Conservation (phyloP, 164 flowering plant genomes). For the Chimonanthus salicifolius region DNA sequence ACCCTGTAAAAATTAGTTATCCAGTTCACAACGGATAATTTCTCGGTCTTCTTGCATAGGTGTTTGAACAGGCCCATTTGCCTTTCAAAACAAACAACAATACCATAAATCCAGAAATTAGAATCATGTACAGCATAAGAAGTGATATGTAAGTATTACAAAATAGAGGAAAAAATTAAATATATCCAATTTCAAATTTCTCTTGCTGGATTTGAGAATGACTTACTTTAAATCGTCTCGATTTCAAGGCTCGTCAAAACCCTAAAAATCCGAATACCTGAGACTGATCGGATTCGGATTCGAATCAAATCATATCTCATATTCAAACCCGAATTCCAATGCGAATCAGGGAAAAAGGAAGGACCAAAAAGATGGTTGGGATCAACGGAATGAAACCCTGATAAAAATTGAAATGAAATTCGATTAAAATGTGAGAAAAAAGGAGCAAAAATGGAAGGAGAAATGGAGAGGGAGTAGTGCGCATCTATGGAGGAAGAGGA, state of each 20-base stretch:
- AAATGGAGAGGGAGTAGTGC: conserved; percentile 25
- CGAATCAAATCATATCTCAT: conserved; percentile 8
- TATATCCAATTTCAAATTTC: neutral
- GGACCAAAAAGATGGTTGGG: neutral
- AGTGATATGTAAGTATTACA: too few relatives aligned
- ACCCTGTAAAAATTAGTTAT: too few relatives aligned
- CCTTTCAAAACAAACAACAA: too few relatives aligned
- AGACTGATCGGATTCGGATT: conserved; percentile 13
- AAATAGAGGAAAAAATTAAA: neutral
- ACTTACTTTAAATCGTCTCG: conserved; percentile 18
- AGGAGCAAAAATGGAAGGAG: conserved; percentile 1
- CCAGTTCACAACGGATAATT: too few relatives aligned
- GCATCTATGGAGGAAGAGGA: conserved; percentile 34
- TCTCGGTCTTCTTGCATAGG: too few relatives aligned
- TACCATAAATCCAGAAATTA: too few relatives aligned
- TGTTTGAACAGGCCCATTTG: too few relatives aligned
- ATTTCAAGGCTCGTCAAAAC: conserved; percentile 21
- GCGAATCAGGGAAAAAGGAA: neutral
- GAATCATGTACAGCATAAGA: too few relatives aligned
- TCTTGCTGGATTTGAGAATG: conserved; percentile 18
- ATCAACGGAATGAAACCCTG: too few relatives aligned
- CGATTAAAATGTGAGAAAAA: too few relatives aligned
- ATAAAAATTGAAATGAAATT: too few relatives aligned
- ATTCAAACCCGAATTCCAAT: conserved; percentile 4
- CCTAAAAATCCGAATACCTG: conserved; percentile 23